Base-by-base conservation (phyloP, 148 eudicot species). In the Rhododendron griersonianum region DNA sequence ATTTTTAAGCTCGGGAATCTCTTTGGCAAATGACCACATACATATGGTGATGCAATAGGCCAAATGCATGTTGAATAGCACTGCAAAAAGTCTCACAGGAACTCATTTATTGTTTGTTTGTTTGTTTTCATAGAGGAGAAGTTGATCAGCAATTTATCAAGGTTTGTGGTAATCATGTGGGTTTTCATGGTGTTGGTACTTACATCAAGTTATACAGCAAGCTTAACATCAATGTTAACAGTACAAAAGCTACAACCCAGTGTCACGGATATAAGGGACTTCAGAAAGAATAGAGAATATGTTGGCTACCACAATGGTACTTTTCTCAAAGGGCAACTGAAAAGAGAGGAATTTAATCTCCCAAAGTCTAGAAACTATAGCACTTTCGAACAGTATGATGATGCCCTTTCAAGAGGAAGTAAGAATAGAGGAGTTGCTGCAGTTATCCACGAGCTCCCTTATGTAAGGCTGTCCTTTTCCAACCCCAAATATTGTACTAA, bases 381-480 rank as follows among this genome's bases (percentile, higher is more conserved):
- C n/a, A 69, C 85, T 23, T 37, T 61, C 11, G 86, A 86, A 28
- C 86, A 86, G n/a, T 85, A 41, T 1, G 88, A 91, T 63, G 84
- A 80, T 3, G 88, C 88, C 45, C 61, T 91, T 69, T 65, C 89
- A 11, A 85, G 50, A 13, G 89, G 89, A 65, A 89, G 92, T 63
- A 86, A 33, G 59, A 87, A 90, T 21, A 90, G 90, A 30, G 92
- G 91, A 79, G 87, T 91, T 19, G 81, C 82, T 63, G 91, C 90
- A 3, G 81, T 83, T 76, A 55, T 88, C 45, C 88, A 91, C 78
- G 93, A 89, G 80, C n/a, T 88, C 8, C 93, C 91, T 0, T 91
- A 88, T 35, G 83, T 88, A 48, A 89, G 84, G 78, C 44, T 88
- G 10, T 88, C 88, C 57, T 79, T 88, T n/a, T 69, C 71, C 30